phyloP scores from a whole-genome alignment of 805 yeast genomes.

The Maudiozyma turicensis region DNA sequence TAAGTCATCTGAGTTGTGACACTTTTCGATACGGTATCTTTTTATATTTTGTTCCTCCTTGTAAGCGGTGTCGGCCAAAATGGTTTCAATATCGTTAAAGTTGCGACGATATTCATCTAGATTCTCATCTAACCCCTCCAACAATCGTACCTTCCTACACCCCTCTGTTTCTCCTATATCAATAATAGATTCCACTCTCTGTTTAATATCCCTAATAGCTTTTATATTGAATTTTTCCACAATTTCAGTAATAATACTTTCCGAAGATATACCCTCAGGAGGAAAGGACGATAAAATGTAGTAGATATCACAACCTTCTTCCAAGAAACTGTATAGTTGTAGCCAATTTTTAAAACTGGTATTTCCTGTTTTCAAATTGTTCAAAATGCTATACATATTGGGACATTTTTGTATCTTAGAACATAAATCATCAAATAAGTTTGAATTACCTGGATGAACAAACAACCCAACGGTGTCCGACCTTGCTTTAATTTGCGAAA shows the following conservation, averaged over 20 bases:
- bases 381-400: constrained; percentile 21
- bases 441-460: constrained; percentile 12
- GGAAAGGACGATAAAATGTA: constrained; percentile 6
- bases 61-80: constrained; percentile 18
- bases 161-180: constrained; percentile 32
- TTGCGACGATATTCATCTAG: constrained; percentile 22
- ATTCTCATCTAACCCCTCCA: constrained; percentile 23
- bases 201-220: not conserved
- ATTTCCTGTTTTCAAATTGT: constrained; percentile 21
- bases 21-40: not conserved
- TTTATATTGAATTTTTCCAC: not conserved
- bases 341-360: constrained; percentile 25
- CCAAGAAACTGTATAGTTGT: constrained; percentile 19
- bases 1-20: not conserved
- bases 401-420: constrained; percentile 19
- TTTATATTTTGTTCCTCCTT: constrained; percentile 7
- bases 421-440: constrained; percentile 15
- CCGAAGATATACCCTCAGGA: not conserved
- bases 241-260: not conserved
- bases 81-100: constrained; percentile 28
- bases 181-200: constrained; percentile 20
- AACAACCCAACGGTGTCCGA: constrained; percentile 23
- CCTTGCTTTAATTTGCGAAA: constrained; percentile 23
- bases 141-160: constrained; percentile 21
- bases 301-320: constrained; percentile 11